phyloP scores from a whole-genome alignment of 352 stramenopile genomes.

The Plasmopara halstedii region DNA sequence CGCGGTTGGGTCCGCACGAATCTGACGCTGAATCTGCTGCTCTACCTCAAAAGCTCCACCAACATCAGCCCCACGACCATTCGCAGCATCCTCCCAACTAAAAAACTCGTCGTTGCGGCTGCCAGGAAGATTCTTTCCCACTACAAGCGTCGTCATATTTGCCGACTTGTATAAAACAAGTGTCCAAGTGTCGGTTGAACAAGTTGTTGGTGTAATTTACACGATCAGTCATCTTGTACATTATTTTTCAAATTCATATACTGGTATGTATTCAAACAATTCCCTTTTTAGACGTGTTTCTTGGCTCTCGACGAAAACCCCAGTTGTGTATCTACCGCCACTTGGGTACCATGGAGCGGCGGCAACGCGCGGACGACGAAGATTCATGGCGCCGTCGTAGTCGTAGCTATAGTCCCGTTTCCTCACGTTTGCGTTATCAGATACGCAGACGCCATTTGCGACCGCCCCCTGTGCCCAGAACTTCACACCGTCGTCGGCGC shows the following conservation, averaged over 20 bases:
- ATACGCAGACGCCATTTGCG: conserved; percentile 11
- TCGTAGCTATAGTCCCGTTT: conserved; percentile 29
- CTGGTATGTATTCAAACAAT: conserved; percentile 2
- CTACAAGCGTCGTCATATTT: conserved; percentile 31
- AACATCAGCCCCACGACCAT: conserved; percentile 15
- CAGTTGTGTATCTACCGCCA: conserved; percentile 4
- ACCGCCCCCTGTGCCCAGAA: conserved; percentile 11
- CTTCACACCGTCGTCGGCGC: conserved; percentile 9
- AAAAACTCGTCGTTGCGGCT: conserved; percentile 79
- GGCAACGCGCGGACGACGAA: conserved; percentile 9
- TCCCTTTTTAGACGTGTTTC: conserved; percentile 11
- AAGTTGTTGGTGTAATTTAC: not conserved
- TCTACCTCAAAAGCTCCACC: conserved; percentile 66
- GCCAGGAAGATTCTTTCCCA: conserved; percentile 67
- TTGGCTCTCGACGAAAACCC: conserved; percentile 1
- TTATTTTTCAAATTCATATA: not conserved
- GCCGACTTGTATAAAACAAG: no score
- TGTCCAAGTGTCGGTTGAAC: not conserved
- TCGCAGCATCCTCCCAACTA: conserved; percentile 39
- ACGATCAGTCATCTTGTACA: not conserved
- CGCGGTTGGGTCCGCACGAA: conserved; percentile 50
- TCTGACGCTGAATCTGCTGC: conserved; percentile 67
- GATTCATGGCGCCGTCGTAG: conserved; percentile 16
- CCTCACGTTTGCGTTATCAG: conserved; percentile 28
- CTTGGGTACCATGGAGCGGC: conserved; percentile 22